Base-by-base conservation (phyloP, 768 basidiomycete species). In the Mycena haematopus region DNA sequence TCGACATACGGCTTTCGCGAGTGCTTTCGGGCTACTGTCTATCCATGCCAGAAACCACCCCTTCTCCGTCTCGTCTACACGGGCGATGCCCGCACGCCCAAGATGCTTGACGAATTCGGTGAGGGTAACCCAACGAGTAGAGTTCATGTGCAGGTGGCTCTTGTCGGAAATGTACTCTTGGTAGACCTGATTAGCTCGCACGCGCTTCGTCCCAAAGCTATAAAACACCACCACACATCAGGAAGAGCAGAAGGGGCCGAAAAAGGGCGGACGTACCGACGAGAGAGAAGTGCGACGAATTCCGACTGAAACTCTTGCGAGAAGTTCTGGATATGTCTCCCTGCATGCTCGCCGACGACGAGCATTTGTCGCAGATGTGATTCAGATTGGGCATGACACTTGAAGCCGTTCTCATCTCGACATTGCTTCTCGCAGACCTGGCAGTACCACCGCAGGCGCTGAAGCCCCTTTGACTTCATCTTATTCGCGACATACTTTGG, bases 401-500 rank as follows among this genome's bases (percentile, higher is more conserved):
- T 97, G 86, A 99, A 99, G 19, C 96, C 97, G 76, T 99, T 99
- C 80, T 99, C 97, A 76, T 99, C 93, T 73, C 96, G 83, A 75
- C 96, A 99, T 77, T 99, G 96, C 75, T 99, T 99, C 83, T 98
- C 80, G 85, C 97, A 99, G 68, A 99, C 93, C 82, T 99, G 96
- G 72, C 96, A 99, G 78, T 93, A 99, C 96, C 96, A 99, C 65
- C 96, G 86, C 66, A 99, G 86, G 71, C 95, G 88, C 76, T 97
- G 96, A 52, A 96, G 82, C 69, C 95, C 96, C 73, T 98, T 98
- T 60, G 95, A 91, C 79, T 98, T 98, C 91, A 96, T 96, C 77
- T 93, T 91, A 76, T 99, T 99, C 22, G 93, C 94, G 64, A 96
- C 78, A 76, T 85, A 91, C 77, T 95, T 95, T 25, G 93, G 91